phyloP scores from a whole-genome alignment of 345 rosid genomes.

The Linum lewisii region DNA sequence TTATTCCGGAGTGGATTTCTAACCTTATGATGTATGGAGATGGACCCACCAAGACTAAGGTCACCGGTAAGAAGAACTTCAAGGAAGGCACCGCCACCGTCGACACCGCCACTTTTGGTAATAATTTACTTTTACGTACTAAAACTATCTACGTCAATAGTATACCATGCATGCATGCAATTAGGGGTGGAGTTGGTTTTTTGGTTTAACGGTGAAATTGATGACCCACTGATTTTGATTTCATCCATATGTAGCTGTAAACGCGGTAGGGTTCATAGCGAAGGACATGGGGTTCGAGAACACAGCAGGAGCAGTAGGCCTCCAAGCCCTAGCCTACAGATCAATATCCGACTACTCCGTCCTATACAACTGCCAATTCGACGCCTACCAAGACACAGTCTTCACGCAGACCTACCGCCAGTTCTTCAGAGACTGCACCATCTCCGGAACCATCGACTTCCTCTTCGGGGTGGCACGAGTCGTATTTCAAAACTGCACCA shows the following conservation, averaged over 20 bases:
- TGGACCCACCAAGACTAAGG: slow-evolving; percentile 51
- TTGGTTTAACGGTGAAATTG: too few relatives aligned
- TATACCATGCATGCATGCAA: too few relatives aligned
- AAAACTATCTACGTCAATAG: too few relatives aligned
- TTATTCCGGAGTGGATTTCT: slow-evolving; percentile 19
- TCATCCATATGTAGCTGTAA: not conserved
- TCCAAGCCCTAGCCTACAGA: slow-evolving; percentile 17
- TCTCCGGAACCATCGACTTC: slow-evolving; percentile 30
- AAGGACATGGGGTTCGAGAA: slow-evolving; percentile 27
- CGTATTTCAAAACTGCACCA: slow-evolving; percentile 53
- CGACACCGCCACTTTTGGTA: slow-evolving; percentile 51
- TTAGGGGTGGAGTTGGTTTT: too few relatives aligned
- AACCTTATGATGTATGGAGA: slow-evolving; percentile 61
- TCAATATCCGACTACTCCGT: slow-evolving; percentile 11
- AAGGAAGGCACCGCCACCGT: slow-evolving; percentile 38
- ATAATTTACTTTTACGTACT: slow-evolving; percentile 14
- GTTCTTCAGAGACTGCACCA: slow-evolving; percentile 21
- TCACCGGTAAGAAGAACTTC: slow-evolving; percentile 43
- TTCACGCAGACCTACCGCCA: slow-evolving; percentile 23
- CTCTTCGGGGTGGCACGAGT: slow-evolving; percentile 51
- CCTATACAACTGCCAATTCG: slow-evolving; percentile 18
- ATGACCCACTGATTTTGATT: too few relatives aligned
- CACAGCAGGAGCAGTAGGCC: slow-evolving; percentile 16
- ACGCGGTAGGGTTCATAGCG: slow-evolving; percentile 13
- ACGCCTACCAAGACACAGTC: slow-evolving; percentile 19